Percentiles rank a stretch among this genome's conserved stretches.
phyloP scores from a whole-genome alignment of 208 protist species.

The Trypanosomatidae sp. region DNA sequence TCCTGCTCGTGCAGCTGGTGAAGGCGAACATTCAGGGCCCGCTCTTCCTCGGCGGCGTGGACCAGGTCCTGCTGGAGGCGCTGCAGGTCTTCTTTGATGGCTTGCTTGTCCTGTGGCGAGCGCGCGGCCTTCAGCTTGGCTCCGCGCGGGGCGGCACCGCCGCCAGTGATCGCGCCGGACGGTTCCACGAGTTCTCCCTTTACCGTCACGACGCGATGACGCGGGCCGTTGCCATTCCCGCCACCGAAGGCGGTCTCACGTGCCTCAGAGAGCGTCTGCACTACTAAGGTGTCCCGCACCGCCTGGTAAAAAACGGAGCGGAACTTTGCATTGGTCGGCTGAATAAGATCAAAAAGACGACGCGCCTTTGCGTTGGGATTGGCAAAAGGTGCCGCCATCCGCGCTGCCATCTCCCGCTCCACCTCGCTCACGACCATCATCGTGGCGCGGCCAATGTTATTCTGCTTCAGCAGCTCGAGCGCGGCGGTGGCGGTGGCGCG shows the following conservation, averaged over 20 bases:
- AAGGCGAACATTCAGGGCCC: slow-evolving; percentile 58
- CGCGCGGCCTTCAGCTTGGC: slow-evolving; percentile 82
- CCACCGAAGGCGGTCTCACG: slow-evolving; percentile 82
- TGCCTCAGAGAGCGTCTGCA: slow-evolving; percentile 89
- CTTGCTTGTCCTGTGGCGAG: slow-evolving; percentile 75
- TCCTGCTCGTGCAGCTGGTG: slow-evolving; percentile 68
- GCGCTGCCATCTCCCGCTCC: slow-evolving; percentile 52
- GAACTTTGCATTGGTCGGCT: slow-evolving; percentile 88
- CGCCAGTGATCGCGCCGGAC: slow-evolving; percentile 98
- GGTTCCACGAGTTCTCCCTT: slow-evolving; percentile 97
- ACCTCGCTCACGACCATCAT: slow-evolving; percentile 98
- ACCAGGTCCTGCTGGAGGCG: slow-evolving; percentile 75
- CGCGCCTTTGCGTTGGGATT: slow-evolving; percentile 57
- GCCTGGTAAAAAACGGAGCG: slow-evolving; percentile 96
- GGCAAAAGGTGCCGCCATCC: slow-evolving; percentile 48
- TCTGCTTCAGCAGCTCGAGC: slow-evolving; percentile 91
- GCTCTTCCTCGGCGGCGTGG: slow-evolving; percentile 73
- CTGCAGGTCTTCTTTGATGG: slow-evolving; percentile 72
- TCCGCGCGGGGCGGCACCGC: slow-evolving; percentile 89
- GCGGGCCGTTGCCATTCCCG: slow-evolving; percentile 25
- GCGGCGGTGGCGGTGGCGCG: slow-evolving; percentile 89
- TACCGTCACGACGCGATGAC: slow-evolving; percentile 96
- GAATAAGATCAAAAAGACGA: slow-evolving; percentile 96
- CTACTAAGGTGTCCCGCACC: slow-evolving; percentile 97
- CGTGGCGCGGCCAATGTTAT: slow-evolving; percentile 95